phyloP scores from a whole-genome alignment of 176 grass and related monocot genomes.

The Hordeum vulgare region MorexV3_pseudomolecules_assembly NC_058519.1:651287837-651288336 shows the following conservation, averaged over 20 bases:
- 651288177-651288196: not conserved
- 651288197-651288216: not conserved
- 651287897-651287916: not conserved
- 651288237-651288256: too few species aligned
- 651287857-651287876: too few species aligned
- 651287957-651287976: not conserved
- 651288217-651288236: not conserved
- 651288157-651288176: not conserved
- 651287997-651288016: not conserved
- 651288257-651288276: too few species aligned
- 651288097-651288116: slow-evolving; percentile 9
- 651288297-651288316: not conserved
- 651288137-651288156: not conserved
- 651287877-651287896: not conserved
- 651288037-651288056: not conserved
- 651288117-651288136: slow-evolving; percentile 3
- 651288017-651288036: not conserved
- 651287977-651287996: too few species aligned
- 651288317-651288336: slow-evolving; percentile 11
- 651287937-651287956: not conserved
- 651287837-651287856: too few species aligned
- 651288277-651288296: not conserved
- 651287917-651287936: slow-evolving; percentile 3
- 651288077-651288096: not conserved
- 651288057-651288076: not conserved